Evolutionary conservation across 1,139 yeast species (phyloP).

Genomic region (Yamadazyma atmosphaerica): DNA sequence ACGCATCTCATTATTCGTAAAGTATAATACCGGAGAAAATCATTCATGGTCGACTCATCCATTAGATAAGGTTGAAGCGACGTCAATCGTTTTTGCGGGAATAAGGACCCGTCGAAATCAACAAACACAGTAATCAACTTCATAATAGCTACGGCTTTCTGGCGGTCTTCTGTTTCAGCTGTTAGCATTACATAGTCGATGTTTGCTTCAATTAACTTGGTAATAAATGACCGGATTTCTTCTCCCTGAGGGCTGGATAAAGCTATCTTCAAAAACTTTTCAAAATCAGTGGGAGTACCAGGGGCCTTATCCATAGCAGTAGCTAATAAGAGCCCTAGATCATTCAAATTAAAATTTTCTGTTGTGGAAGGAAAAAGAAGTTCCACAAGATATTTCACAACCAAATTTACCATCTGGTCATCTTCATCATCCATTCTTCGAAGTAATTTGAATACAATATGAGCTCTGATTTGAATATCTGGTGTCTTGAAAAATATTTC

Average conservation of each 20-base stretch:
- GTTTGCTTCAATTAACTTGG: constrained; percentile 15
- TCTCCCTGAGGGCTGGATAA: constrained; percentile 29
- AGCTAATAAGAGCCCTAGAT: too few relatives aligned
- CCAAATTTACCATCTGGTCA: constrained; percentile 45
- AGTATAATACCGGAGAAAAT: constrained; percentile 43
- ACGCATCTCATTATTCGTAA: constrained; percentile 54
- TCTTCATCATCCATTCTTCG: constrained; percentile 71
- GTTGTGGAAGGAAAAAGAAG: constrained; percentile 38
- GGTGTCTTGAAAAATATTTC: constrained; percentile 45
- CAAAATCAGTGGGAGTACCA: too few relatives aligned
- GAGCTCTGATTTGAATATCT: constrained; percentile 33
- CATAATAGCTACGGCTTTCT: constrained; percentile 22
- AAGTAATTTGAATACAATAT: constrained; percentile 52
- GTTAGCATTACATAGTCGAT: background rate
- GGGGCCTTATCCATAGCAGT: background rate
- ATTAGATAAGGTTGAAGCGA: constrained; percentile 60
- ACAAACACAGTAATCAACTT: constrained; percentile 55
- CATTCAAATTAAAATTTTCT: too few relatives aligned
- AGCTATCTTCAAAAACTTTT: constrained; percentile 29
- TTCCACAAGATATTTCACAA: constrained; percentile 12
- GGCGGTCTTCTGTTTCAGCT: background rate
- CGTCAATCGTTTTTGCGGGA: constrained; percentile 65
- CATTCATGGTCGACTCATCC: constrained; percentile 41
- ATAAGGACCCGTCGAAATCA: constrained; percentile 47
- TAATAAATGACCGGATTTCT: constrained; percentile 3